Base-by-base conservation (phyloP, 345 rosid species). In the Turnera subulata region DNA sequence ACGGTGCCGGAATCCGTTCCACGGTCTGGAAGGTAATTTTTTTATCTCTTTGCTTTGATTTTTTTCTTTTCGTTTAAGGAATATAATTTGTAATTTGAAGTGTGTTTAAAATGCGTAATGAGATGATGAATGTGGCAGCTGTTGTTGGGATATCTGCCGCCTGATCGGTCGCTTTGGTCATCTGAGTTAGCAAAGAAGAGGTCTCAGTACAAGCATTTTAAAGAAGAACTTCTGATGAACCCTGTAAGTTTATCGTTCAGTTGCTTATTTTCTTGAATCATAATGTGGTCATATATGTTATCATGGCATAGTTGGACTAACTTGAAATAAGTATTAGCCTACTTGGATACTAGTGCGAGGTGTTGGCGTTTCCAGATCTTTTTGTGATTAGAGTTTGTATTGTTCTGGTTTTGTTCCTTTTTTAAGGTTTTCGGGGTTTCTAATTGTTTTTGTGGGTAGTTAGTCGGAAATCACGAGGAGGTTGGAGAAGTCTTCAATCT, bases 401-500 rank as follows among this genome's bases (percentile, higher is more conserved):
- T 40, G 60, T 40, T 42, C 54, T 50, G 17, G 21, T 16, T 48
- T 17, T 11, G 37, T 50, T n/a, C 24, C 16, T 17, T 29, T 53
- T 26, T 70, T 52, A 56, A 45, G 62, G 63, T 33, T 50, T 10
- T 65, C 59, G 42, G 29, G 67, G 49, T 71, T 70, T 77, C 85
- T 85, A 65, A 82, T 58, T 79, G 61, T 77, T 78, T 82, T 67
- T 81, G 76, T 80, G 94, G 85, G 84, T 92, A 84, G 91, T 77
- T 80, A 91, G 98, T 82, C 98, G 74, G 96, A 92, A 79, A 78
- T 92, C 53, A 69, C 93, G 15, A 82, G 97, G 82, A 89, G 78
- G 79, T 56, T 86, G 84, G 91, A 89, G 57, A 80, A 83, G 59
- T 69, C 86, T 18, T 60, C 71, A 6, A 63, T 50, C 39, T 46